Evolutionary conservation across 371 early-diverging fungal species (phyloP).

Genomic region (Dinochytrium kinnereticum): DNA sequence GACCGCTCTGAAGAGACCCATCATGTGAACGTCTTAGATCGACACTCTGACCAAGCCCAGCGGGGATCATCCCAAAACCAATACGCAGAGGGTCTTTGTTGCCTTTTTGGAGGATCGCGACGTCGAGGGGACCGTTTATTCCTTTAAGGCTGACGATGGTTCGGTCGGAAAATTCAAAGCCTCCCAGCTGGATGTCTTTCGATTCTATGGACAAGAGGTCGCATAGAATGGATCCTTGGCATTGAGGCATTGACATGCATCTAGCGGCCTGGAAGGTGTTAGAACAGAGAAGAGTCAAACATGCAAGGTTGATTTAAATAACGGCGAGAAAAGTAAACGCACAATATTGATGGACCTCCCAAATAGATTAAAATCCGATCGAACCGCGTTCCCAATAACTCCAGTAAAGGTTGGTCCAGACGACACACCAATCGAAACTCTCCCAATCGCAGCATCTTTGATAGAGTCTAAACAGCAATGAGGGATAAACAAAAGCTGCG

Average conservation of each 20-base stretch:
- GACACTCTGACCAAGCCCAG: too few species aligned
- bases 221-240: neutral
- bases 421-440: neutral
- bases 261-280: neutral
- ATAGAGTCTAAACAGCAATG: neutral
- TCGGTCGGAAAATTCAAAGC: neutral
- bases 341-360: slow-evolving; percentile 14
- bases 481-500: neutral
- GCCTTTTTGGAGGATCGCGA: neutral
- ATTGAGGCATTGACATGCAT: slow-evolving; percentile 11
- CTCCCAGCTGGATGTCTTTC: neutral
- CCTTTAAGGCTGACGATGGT: neutral
- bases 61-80: neutral
- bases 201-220: neutral
- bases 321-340: neutral
- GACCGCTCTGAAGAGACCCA: too few species aligned
- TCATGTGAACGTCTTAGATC: too few species aligned
- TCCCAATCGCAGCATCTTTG: neutral
- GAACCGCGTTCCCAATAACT: slow-evolving; percentile 3
- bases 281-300: neutral
- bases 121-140: neutral
- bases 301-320: too few species aligned
- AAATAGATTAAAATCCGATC: slow-evolving; percentile 8
- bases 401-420: slow-evolving; percentile 1
- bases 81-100: neutral